phyloP scores from a whole-genome alignment of 2,329 filamentous ascomycete species.

The Aspergillus pseudoviridinutans region DNA sequence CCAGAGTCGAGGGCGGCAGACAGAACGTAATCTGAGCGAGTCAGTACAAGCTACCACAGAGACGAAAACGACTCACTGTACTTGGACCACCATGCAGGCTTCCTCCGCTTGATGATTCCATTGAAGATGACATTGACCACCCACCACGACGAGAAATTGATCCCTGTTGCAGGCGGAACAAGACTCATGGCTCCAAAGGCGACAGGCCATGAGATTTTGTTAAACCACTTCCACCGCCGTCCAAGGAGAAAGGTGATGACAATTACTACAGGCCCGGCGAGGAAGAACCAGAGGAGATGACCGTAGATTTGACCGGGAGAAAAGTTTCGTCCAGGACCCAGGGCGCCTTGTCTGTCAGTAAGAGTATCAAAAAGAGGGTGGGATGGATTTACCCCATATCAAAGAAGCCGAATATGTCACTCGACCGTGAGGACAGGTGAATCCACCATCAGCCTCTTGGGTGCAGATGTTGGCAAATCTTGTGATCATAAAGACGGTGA shows the following conservation, averaged over 20 bases:
- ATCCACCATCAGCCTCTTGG: slow-evolving; percentile 55
- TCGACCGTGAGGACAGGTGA: slow-evolving; percentile 54
- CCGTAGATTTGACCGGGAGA: slow-evolving; percentile 59
- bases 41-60: not conserved
- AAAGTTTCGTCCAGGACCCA: slow-evolving; percentile 67
- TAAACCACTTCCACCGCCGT: slow-evolving; percentile 56
- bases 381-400: slow-evolving; percentile 55
- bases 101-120: slow-evolving; percentile 40
- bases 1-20: slow-evolving; percentile 43
- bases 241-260: slow-evolving; percentile 58
- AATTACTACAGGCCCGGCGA: slow-evolving; percentile 61
- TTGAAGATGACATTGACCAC: slow-evolving; percentile 47
- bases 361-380: not conserved
- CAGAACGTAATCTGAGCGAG: slow-evolving; percentile 35
- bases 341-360: slow-evolving; percentile 40
- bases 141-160: slow-evolving; percentile 68
- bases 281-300: slow-evolving; percentile 66
- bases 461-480: slow-evolving; percentile 48
- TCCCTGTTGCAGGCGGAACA: slow-evolving; percentile 65
- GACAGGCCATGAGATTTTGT: slow-evolving; percentile 65
- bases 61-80: slow-evolving; percentile 33
- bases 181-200: slow-evolving; percentile 63
- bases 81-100: slow-evolving; percentile 48
- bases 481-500: slow-evolving; percentile 48
- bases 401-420: slow-evolving; percentile 67